Base-by-base conservation (phyloP, 129 eudicot genomes). In the Silybum marianum region DNA sequence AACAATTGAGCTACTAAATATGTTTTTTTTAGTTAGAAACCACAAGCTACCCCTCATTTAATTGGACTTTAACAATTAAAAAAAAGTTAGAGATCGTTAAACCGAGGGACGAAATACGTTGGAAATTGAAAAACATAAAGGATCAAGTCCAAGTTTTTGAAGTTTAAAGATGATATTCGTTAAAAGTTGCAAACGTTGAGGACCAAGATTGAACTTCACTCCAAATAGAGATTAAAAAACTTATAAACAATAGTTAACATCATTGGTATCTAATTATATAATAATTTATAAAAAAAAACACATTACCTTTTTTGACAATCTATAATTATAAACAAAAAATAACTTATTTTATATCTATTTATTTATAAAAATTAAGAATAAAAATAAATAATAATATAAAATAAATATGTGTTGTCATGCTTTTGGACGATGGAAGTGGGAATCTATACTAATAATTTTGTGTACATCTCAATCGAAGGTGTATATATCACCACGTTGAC, bases 401-500 rank as follows among this genome's bases (percentile, higher is more conserved):
- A 19, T 22, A 9, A 65, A 22, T 22, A 9, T 12, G 62, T 39
- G 9, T 24, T 72, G 60, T 72, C 76, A 39, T 72, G 40, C 24
- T 11, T 72, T 39, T 39, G 76, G 32, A 40, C 46, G 46, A 73
- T 73, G 77, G 77, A 73, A 73, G 63, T 73, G 4, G 32, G 62
- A 72, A 72, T 72, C 34, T 40, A 72, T 38, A 72, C 19, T 38
- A 23, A 21, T 21, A 14, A 39, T 65, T 48, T 65, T 11, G 58
- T 72, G 18, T 72, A 72, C 54, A 72, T 72, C 75, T 72, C 62
- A 72, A 38, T 72, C 16, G 34, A 72, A 22, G 30, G 22, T 72
- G 19, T 21, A 72, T 40, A 72, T 72, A 11, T 72, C 76, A 72
- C 76, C 76, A 72, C 76, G 76, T 72, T 72, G 6, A 40, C 18